A percentile compares a stretch with the other conserved stretches of the same genome.
phyloP scores from a whole-genome alignment of 2,329 filamentous ascomycete species.

The Aspergillus nomiae region DNA sequence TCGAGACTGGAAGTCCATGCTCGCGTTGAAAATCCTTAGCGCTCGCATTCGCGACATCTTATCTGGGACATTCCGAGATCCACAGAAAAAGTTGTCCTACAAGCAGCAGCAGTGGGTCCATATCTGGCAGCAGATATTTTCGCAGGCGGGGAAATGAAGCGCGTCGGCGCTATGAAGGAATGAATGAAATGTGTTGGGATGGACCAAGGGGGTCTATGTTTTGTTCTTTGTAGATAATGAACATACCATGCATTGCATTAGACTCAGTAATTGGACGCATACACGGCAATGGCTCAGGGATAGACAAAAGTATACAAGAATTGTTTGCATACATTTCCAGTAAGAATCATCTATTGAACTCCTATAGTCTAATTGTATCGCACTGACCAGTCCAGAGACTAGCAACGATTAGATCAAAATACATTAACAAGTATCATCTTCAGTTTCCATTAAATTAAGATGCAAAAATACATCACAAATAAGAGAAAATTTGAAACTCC shows the following conservation, averaged over 20 bases:
- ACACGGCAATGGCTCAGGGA: neutral
- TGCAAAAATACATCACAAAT: no score
- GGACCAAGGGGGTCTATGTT: neutral
- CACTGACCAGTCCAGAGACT: neutral
- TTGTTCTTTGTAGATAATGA: neutral
- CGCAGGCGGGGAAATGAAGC: slow-evolving; percentile 33
- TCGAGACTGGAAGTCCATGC: slow-evolving; percentile 84
- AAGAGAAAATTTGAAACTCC: no score
- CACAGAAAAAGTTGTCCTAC: slow-evolving; percentile 48
- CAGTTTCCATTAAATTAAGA: no score
- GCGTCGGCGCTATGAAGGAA: neutral
- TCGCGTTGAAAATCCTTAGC: slow-evolving; percentile 82
- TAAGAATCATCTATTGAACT: neutral
- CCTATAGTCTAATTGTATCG: neutral
- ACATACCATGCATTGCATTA: neutral
- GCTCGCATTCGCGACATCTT: slow-evolving; percentile 74
- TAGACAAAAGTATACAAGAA: neutral
- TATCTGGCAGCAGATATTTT: slow-evolving; percentile 71
- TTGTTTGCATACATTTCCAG: neutral
- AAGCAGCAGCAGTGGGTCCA: slow-evolving; percentile 75
- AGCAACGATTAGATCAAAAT: neutral
- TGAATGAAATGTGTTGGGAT: neutral
- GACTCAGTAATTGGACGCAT: neutral
- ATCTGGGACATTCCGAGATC: slow-evolving; percentile 62
- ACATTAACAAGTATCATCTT: neutral